These are phyloP conservation scores for Entomortierella parvispora DNA, from an alignment of 192 early-diverging fungal species.

Conservation along the genomic window DNA sequence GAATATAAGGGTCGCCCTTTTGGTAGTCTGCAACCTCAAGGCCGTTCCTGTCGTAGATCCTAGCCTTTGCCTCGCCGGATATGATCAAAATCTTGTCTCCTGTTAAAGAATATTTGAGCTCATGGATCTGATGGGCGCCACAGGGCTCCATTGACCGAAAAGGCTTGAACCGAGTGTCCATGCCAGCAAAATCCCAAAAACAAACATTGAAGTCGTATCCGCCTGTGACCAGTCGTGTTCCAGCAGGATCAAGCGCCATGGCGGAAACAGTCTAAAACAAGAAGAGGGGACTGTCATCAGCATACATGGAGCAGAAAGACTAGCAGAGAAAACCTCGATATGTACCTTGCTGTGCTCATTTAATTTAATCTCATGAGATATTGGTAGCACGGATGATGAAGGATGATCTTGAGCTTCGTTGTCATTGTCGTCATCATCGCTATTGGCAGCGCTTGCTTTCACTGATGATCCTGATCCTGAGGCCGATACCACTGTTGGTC, in stretches of 20 bases:
- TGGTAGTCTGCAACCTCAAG: conserved; percentile 74
- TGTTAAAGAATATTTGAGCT: conserved; percentile 77
- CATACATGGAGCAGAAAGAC: too few species aligned
- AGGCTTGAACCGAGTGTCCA: conserved; percentile 79
- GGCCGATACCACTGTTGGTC: not conserved
- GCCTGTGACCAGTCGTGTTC: conserved; percentile 80
- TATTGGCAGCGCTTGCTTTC: conserved; percentile 1
- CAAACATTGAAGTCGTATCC: conserved; percentile 84
- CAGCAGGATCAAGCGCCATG: conserved; percentile 85
- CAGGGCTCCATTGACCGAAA: conserved; percentile 84
- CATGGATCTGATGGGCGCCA: conserved; percentile 84
- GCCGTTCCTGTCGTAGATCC: conserved; percentile 86
- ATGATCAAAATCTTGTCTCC: conserved; percentile 87
- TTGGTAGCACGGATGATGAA: conserved; percentile 60
- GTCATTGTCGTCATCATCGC: conserved; percentile 50
- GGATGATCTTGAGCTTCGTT: conserved; percentile 52
- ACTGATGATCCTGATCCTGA: not conserved
- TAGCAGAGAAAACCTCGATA: too few species aligned
- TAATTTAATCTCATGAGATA: conserved; percentile 74
- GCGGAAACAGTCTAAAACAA: conserved; percentile 74
- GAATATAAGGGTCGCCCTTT: conserved; percentile 95
- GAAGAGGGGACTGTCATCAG: too few species aligned
- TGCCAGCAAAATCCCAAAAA: conserved; percentile 94
- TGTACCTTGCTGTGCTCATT: conserved; percentile 72
- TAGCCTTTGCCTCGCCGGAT: conserved; percentile 74